Conservation (phyloP, 2,329 filamentous ascomycete species). For the Alternaria postmessia region DNA sequence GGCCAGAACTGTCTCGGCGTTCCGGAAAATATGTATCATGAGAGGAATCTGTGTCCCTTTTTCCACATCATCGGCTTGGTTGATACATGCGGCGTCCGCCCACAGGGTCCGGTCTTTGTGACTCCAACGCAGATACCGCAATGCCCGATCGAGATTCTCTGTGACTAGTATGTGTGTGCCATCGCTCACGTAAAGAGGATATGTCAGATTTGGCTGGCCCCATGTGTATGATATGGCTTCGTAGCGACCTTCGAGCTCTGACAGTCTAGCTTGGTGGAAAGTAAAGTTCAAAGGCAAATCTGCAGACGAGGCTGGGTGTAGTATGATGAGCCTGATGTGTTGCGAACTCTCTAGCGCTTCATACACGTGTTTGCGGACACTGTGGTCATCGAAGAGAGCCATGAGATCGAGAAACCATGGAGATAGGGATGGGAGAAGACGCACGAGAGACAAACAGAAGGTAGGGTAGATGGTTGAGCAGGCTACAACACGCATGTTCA, state of each 20-base stretch:
- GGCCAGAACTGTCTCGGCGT: background rate
- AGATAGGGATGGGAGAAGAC: too few species aligned
- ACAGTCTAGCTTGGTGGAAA: too few species aligned
- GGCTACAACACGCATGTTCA: background rate
- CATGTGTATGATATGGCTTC: slow-evolving; percentile 26
- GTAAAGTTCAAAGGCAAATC: background rate
- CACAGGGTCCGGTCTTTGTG: slow-evolving; percentile 10
- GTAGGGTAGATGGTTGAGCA: background rate
- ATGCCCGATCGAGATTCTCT: slow-evolving; percentile 17
- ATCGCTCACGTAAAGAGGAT: background rate
- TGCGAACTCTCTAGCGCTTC: too few species aligned
- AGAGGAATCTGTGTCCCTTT: slow-evolving; percentile 24
- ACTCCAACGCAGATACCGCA: slow-evolving; percentile 4
- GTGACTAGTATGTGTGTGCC: background rate
- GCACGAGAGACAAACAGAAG: too few species aligned
- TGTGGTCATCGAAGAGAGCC: background rate
- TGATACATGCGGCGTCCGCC: slow-evolving; percentile 28
- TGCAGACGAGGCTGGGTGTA: background rate
- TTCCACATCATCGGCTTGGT: slow-evolving; percentile 21
- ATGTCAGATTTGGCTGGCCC: background rate
- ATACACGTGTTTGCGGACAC: background rate
- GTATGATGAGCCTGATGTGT: background rate
- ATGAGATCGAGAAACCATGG: too few species aligned
- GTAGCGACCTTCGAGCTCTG: background rate
- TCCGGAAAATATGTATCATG: background rate